Conservation (phyloP, 2,329 filamentous ascomycete species). For the Zymoseptoria ardabiliae region DNA sequence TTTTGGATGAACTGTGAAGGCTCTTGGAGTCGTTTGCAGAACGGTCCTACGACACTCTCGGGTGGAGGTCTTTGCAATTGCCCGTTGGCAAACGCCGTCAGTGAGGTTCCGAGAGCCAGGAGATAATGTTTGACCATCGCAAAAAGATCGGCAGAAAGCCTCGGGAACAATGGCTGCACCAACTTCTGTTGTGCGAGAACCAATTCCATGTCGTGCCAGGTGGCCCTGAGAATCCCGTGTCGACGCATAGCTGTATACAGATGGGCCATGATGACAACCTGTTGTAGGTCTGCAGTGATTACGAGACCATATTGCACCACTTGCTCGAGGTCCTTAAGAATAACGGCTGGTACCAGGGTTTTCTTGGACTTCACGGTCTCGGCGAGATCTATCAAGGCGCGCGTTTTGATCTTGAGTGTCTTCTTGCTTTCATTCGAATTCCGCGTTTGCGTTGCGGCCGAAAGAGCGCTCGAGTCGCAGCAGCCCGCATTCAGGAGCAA, state of each 20-base stretch:
- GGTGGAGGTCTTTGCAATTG: neutral
- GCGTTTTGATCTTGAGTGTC: neutral
- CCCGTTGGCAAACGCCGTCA: neutral
- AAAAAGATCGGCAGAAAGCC: neutral
- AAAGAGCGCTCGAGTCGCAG: neutral
- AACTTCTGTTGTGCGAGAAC: constrained; percentile 1
- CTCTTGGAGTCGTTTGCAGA: neutral
- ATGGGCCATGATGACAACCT: constrained; percentile 5
- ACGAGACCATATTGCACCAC: constrained; percentile 1
- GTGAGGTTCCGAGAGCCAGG: neutral
- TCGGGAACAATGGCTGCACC: neutral
- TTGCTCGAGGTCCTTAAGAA: neutral
- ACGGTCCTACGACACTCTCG: neutral
- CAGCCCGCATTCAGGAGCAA: neutral
- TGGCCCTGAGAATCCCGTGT: neutral
- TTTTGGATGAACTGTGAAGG: neutral
- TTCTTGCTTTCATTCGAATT: neutral
- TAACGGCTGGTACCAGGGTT: neutral
- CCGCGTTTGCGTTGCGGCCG: neutral
- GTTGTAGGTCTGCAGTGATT: constrained; percentile 1
- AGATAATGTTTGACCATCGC: neutral
- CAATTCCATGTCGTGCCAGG: constrained; percentile 12
- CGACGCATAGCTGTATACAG: constrained; percentile 5
- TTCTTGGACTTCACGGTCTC: neutral
- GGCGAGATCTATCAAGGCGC: neutral